A percentile compares a stretch with the other conserved stretches of the same genome.
phyloP scores from a whole-genome alignment of 2,329 filamentous ascomycete species.

The Phialocephala sp. region DNA sequence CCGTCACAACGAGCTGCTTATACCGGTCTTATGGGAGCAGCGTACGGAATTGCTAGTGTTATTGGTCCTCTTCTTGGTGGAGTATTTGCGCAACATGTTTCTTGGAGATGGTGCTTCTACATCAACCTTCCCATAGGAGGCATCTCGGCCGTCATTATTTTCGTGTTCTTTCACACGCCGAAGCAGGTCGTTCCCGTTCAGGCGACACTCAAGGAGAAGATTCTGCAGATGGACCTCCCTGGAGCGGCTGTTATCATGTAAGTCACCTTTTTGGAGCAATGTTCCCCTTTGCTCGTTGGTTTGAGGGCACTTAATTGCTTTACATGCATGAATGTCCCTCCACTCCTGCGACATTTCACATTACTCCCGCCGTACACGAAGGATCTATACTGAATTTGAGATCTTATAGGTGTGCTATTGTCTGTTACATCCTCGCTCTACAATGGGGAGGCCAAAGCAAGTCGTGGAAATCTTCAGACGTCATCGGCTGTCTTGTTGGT shows the following conservation, averaged over 20 bases:
- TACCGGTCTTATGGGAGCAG: slow-evolving; percentile 44
- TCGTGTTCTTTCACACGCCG: slow-evolving; percentile 52
- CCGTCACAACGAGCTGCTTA: slow-evolving; percentile 44
- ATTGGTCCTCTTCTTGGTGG: slow-evolving; percentile 46
- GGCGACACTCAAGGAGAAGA: slow-evolving; percentile 50
- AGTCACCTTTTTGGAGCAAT: background rate
- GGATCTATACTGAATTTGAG: background rate
- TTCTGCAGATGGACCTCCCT: slow-evolving; percentile 54
- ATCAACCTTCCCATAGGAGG: slow-evolving; percentile 52
- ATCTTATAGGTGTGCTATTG: slow-evolving; percentile 40
- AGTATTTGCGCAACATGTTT: slow-evolving; percentile 45
- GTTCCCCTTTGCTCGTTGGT: too few relatives aligned
- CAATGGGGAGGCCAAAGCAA: slow-evolving; percentile 54
- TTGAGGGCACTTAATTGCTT: too few relatives aligned
- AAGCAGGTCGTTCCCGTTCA: slow-evolving; percentile 46
- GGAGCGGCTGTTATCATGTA: slow-evolving; percentile 53
- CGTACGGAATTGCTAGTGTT: slow-evolving; percentile 39
- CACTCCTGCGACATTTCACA: too few relatives aligned
- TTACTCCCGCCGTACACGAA: too few relatives aligned
- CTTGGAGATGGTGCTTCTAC: slow-evolving; percentile 48
- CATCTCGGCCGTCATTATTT: slow-evolving; percentile 45
- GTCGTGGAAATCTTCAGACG: slow-evolving; percentile 48
- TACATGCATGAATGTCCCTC: too few relatives aligned
- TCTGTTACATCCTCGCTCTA: slow-evolving; percentile 53
- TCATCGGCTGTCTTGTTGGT: slow-evolving; percentile 52